Evolutionary conservation across 1,139 yeast species (phyloP).

Genomic region (Suhomyces anneliseae): DNA sequence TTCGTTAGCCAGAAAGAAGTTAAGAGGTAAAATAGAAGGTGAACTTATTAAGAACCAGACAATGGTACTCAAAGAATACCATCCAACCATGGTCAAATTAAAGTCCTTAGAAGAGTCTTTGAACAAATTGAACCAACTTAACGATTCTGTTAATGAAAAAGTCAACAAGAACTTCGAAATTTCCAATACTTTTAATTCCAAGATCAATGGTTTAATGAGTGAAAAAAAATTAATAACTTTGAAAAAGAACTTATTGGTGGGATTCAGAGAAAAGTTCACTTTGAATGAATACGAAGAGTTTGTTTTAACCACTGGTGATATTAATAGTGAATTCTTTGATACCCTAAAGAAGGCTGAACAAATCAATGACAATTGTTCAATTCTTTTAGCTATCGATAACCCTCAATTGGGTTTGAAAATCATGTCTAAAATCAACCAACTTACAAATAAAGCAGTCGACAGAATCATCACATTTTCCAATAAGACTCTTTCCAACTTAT

Average conservation of each 20-base stretch:
- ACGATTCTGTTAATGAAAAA: conserved; percentile 34
- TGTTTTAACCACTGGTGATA: conserved; percentile 41
- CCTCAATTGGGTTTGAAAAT: conserved; percentile 72
- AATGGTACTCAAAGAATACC: conserved; percentile 58
- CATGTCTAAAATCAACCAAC: conserved; percentile 58
- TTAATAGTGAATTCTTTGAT: conserved; percentile 60
- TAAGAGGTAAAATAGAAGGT: conserved; percentile 70
- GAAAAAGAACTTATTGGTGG: conserved; percentile 55
- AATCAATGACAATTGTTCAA: conserved; percentile 68
- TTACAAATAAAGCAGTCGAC: conserved; percentile 52
- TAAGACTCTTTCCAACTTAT: conserved; percentile 37
- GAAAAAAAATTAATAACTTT: conserved; percentile 45
- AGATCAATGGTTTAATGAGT: conserved; percentile 41
- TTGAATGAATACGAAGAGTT: conserved; percentile 72
- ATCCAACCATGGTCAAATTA: conserved; percentile 52
- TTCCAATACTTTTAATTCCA: conserved; percentile 27
- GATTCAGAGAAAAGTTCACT: conserved; percentile 66
- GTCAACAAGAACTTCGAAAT: conserved; percentile 29
- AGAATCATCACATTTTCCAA: conserved; percentile 42
- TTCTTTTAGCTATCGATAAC: conserved; percentile 65
- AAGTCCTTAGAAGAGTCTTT: conserved; percentile 42
- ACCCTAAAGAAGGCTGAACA: conserved; percentile 60
- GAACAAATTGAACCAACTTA: conserved; percentile 38
- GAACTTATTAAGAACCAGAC: conserved; percentile 67
- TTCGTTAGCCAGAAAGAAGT: conserved; percentile 31